Evolutionary conservation across 129 eudicot species (phyloP), one percentile per base, ranked within the genome.

Genomic region (Silybum marianum): DNA sequence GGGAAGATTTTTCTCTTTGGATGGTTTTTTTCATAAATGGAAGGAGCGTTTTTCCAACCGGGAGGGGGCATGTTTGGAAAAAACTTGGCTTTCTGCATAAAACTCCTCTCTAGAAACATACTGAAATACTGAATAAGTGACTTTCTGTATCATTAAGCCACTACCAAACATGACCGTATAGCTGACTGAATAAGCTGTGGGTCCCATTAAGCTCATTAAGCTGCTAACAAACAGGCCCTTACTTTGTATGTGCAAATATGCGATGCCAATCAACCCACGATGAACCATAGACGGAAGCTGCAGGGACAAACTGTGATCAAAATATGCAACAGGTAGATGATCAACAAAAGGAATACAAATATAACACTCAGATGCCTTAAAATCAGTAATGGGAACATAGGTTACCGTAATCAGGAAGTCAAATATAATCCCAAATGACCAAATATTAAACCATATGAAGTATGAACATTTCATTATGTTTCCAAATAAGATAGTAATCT

Each of bases 201-300:
- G 36, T 32, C 36, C 36, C 36, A 32, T 32, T 32, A 32, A 32
- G 36, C 36, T 32, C 36, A 32, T 32, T 32, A 32, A 32, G 36
- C 36, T 32, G 36, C 36, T 3, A 32, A 32, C 36, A 32, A 32
- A 32, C 6, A 32, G 36, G 36, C 36, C 36, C 36, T 88, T 91
- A 90, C 99, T 90, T 90, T 70, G 95, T 80, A 1, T 85, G 87
- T 38, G 95, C 97, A 80, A 89, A 96, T 88, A 93, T 74, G 3
- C 95, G 92, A 60, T 75, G 93, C 99, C 98, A 96, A 73, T 93
- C 95, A 72, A 12, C 73, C 98, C 93, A 92, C 11, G 98, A 96
- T 75, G 97, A 85, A 73, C 98, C 99, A 82, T 81, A 93, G 62
- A 91, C 89, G 62, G 88, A 83, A 60, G 99, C 98, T 74, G 95